Evolutionary conservation across 768 basidiomycete species (phyloP).

Genomic region (Mycena filopes): DNA sequence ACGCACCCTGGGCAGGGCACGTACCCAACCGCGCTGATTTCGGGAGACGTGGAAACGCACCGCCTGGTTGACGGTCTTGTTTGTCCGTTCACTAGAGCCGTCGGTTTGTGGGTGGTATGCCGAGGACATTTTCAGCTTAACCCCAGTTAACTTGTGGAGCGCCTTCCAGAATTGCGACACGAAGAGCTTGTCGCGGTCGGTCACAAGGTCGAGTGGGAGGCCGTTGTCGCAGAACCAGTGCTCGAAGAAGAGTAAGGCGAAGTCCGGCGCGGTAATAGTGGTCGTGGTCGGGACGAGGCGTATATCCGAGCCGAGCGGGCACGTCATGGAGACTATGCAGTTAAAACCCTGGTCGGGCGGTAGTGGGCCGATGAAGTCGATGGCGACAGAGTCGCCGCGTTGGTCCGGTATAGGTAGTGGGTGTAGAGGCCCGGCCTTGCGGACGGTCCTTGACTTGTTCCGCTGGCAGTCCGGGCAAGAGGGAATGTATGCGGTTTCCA

Average conservation of each 20-base stretch:
- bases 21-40: slow-evolving; percentile 41
- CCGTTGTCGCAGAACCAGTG: slow-evolving; percentile 19
- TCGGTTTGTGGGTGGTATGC: slow-evolving; percentile 13
- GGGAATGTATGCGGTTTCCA: slow-evolving; percentile 38
- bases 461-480: slow-evolving; percentile 43
- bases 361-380: slow-evolving; percentile 35
- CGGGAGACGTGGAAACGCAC: slow-evolving; percentile 31
- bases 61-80: slow-evolving; percentile 36
- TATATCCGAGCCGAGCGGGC: slow-evolving; percentile 22
- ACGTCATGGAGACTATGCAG: slow-evolving; percentile 30
- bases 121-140: slow-evolving; percentile 14
- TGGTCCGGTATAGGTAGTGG: slow-evolving; percentile 37
- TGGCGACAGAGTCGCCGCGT: slow-evolving; percentile 23
- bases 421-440: slow-evolving; percentile 39
- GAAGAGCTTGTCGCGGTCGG: slow-evolving; percentile 18
- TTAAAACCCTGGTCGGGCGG: slow-evolving; percentile 37
- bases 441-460: slow-evolving; percentile 37
- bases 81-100: slow-evolving; percentile 1
- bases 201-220: slow-evolving; percentile 3
- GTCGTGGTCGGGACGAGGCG: slow-evolving; percentile 19
- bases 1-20: slow-evolving; percentile 26
- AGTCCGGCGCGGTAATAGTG: neutral
- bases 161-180: slow-evolving; percentile 1
- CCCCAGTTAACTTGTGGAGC: slow-evolving; percentile 11
- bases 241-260: slow-evolving; percentile 1